Evolutionary conservation across 208 protist species (phyloP).

Genomic region (Novymonas esmeraldas): DNA sequence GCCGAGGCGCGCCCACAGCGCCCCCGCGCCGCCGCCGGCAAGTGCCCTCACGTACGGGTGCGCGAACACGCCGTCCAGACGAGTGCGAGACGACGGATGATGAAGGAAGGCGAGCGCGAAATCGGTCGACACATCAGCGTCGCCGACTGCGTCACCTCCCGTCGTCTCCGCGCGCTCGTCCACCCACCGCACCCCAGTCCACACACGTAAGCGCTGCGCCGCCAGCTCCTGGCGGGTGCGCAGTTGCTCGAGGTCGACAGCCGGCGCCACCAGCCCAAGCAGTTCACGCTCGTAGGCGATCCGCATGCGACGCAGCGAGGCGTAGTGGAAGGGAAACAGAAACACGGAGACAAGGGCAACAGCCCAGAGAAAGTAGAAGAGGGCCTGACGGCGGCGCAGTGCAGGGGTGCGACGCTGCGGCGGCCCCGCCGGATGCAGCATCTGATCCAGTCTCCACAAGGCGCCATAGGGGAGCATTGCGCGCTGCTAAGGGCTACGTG

Average conservation of each 20-base stretch:
- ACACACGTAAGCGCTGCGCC: conserved; percentile 9
- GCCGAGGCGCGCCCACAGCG: conserved; percentile 15
- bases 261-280: conserved; percentile 17
- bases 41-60: conserved; percentile 20
- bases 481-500: too few species aligned
- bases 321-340: conserved; percentile 48
- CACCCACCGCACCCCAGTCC: not conserved
- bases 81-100: conserved; percentile 15
- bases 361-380: conserved; percentile 45
- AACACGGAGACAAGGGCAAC: conserved; percentile 45
- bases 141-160: not conserved
- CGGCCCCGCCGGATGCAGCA: conserved; percentile 43
- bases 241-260: conserved; percentile 7
- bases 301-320: conserved; percentile 31
- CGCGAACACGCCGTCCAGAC: conserved; percentile 18
- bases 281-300: conserved; percentile 18
- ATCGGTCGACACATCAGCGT: conserved; percentile 3
- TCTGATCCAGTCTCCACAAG: conserved; percentile 58
- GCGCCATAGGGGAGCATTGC: conserved; percentile 60
- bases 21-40: conserved; percentile 16
- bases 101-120: conserved; percentile 21
- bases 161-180: not conserved
- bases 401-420: conserved; percentile 30
- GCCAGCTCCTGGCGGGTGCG: conserved; percentile 4
- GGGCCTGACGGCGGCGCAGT: conserved; percentile 37